A percentile compares a stretch with the other conserved stretches of the same genome.
Evolutionary conservation across 106 monocot genomes (phyloP).

Genomic region (Apostasia shenzhenica): DNA sequence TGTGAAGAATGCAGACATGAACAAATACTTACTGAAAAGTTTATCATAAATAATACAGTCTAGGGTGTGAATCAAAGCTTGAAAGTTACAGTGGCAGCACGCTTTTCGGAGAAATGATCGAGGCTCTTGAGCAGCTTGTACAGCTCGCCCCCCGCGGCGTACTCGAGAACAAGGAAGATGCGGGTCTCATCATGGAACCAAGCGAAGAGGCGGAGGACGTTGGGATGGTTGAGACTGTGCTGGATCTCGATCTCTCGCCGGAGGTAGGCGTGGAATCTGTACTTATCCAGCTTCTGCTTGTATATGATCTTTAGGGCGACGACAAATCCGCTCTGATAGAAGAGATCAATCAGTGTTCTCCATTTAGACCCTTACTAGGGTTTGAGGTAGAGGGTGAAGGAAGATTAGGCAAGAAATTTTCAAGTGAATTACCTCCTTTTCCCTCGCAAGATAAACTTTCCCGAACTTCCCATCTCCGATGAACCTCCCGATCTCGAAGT

Average conservation of each 20-base stretch:
- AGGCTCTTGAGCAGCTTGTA: conserved; percentile 71
- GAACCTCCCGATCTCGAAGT: conserved; percentile 89
- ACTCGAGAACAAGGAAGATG: conserved; percentile 81
- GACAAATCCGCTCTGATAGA: conserved; percentile 60
- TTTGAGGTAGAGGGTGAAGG: not conserved
- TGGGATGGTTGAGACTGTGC: conserved; percentile 57
- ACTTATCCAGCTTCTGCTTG: conserved; percentile 86
- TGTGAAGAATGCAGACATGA: not conserved
- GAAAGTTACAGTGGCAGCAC: conserved; percentile 64
- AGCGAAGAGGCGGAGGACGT: conserved; percentile 72
- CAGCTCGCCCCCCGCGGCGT: conserved; percentile 66
- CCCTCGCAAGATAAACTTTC: conserved; percentile 77
- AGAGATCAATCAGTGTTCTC: not conserved
- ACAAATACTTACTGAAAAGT: too few species aligned
- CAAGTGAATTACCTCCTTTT: conserved; percentile 39
- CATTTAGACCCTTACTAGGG: too few species aligned
- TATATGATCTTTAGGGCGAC: conserved; percentile 84
- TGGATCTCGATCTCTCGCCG: conserved; percentile 91
- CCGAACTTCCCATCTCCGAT: conserved; percentile 94
- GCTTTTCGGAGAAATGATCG: conserved; percentile 54
- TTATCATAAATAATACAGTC: not conserved
- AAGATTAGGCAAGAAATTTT: not conserved
- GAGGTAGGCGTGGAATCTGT: conserved; percentile 64
- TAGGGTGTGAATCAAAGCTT: not conserved
- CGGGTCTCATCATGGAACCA: conserved; percentile 87